Percentiles rank a stretch among this genome's conserved stretches.
phyloP scores from a whole-genome alignment of 441 rosid species.

The Hypseocharis bilobata region DNA sequence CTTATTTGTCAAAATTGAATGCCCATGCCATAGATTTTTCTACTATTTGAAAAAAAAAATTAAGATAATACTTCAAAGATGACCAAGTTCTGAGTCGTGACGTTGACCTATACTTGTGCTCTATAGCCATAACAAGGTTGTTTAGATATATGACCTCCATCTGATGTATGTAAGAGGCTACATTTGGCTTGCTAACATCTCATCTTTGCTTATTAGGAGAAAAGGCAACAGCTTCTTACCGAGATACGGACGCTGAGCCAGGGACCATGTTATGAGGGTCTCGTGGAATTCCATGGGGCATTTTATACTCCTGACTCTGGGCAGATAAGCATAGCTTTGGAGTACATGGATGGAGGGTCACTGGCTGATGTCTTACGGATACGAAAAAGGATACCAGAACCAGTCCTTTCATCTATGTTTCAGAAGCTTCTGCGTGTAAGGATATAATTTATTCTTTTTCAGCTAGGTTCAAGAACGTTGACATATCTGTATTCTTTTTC shows the following conservation, averaged over 20 bases:
- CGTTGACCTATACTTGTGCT: not conserved
- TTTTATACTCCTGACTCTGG: constrained; percentile 82
- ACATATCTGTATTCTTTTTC: constrained; percentile 9
- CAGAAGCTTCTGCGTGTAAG: constrained; percentile 65
- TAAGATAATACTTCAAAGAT: not conserved
- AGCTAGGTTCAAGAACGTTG: constrained; percentile 5
- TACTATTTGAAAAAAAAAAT: not conserved
- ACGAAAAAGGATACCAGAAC: constrained; percentile 62
- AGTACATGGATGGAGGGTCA: constrained; percentile 91
- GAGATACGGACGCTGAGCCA: constrained; percentile 83
- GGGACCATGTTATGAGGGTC: constrained; percentile 80
- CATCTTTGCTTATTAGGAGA: constrained; percentile 46
- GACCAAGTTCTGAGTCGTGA: not conserved
- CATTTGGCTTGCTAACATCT: not conserved
- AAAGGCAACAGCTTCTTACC: constrained; percentile 79
- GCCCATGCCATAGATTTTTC: not conserved
- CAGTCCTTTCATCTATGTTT: constrained; percentile 73
- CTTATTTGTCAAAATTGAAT: not conserved
- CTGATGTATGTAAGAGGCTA: not conserved
- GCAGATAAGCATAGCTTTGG: constrained; percentile 88
- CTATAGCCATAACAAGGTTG: not conserved
- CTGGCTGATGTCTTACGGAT: constrained; percentile 65
- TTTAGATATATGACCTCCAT: constrained; percentile 5
- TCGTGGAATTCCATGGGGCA: constrained; percentile 85
- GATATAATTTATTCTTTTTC: constrained; percentile 12